These are phyloP conservation scores for Solanum bulbocastanum DNA, from an alignment of 257 asterid genomes.

Conservation along the genomic window DNA sequence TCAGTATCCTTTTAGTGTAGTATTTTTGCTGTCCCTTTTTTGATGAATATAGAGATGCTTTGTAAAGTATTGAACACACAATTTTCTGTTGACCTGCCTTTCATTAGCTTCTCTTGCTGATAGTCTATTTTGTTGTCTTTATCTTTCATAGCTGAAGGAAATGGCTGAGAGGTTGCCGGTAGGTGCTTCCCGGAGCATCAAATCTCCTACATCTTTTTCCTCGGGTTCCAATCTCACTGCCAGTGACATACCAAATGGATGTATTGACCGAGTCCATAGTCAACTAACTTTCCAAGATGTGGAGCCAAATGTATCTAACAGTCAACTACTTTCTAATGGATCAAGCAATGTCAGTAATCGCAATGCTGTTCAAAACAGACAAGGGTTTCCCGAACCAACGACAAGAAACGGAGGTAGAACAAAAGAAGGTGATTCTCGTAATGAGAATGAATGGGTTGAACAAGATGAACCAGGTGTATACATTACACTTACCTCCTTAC, in stretches of 20 bases:
- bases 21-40: slow-evolving; percentile 4
- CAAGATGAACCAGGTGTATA: slow-evolving; percentile 98
- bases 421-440: slow-evolving; percentile 63
- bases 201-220: slow-evolving; percentile 56
- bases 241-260: slow-evolving; percentile 37
- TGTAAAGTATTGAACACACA: not conserved
- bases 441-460: slow-evolving; percentile 90
- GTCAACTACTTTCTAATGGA: slow-evolving; percentile 42
- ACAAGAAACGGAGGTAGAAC: slow-evolving; percentile 55
- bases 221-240: slow-evolving; percentile 29
- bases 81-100: not conserved
- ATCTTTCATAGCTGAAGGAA: slow-evolving; percentile 65
- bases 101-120: slow-evolving; percentile 14
- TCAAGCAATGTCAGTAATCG: slow-evolving; percentile 39
- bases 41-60: not conserved
- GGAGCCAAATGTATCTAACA: slow-evolving; percentile 50
- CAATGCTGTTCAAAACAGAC: slow-evolving; percentile 45
- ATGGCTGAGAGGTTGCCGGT: slow-evolving; percentile 99
- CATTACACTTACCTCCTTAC: slow-evolving; percentile 84
- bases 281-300: slow-evolving; percentile 44
- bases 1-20: not conserved
- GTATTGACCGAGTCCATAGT: slow-evolving; percentile 42
- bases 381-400: slow-evolving; percentile 34
- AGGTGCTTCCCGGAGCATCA: slow-evolving; percentile 69
- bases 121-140: slow-evolving; percentile 6